Base-by-base conservation (phyloP, 768 basidiomycete genomes). In the Macrolepiota fuliginosa region DNA sequence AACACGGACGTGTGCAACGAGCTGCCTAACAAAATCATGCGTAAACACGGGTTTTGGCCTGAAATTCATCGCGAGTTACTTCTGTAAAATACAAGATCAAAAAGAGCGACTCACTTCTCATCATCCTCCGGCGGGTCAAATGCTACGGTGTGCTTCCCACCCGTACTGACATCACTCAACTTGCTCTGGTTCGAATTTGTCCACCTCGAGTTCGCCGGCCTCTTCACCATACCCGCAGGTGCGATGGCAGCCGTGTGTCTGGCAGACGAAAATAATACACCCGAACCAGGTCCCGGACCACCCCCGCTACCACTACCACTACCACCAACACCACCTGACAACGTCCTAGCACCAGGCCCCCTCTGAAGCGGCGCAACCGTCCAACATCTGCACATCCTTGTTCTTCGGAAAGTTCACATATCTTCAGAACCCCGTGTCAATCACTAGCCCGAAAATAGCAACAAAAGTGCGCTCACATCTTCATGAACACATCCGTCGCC, bases 381-480 rank as follows among this genome's bases (percentile, higher is more conserved):
- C 50, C 15, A 94, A 77, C 86, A 92, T 87, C 67, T 94, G 91
- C 1, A 93, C 71, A 67, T 94, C 91, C 67, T 84, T 91, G 36
- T 75, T 77, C 54, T 72, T 75, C 4, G 73, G 71, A 37, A 80
- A 71, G 59, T 81, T 74, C 4, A 66, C 54, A 64, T 82, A 81
- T 32, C 81, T 83, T 53, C 3, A 62, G 7, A 25, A 32, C 3
- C 3, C 19, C 6, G 36, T 32, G 49, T 62, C 58, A 62, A 54
- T 49, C 29, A 57, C 32, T 10, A 12, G 3, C 25, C 37, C 27
- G 35, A 22, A 32, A 29, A 50, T 22, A 32, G 61, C 19, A 56
- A 63, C 7, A 15, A 36, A 39, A n/a, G 52, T 55, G 12, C 39
- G 78, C 85, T 66, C 54, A 86, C 87, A 88, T 60, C 67, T 73